Base-by-base conservation (phyloP, 176 grass and related monocot genomes). In the Urochloa ruziziensis region DNA sequence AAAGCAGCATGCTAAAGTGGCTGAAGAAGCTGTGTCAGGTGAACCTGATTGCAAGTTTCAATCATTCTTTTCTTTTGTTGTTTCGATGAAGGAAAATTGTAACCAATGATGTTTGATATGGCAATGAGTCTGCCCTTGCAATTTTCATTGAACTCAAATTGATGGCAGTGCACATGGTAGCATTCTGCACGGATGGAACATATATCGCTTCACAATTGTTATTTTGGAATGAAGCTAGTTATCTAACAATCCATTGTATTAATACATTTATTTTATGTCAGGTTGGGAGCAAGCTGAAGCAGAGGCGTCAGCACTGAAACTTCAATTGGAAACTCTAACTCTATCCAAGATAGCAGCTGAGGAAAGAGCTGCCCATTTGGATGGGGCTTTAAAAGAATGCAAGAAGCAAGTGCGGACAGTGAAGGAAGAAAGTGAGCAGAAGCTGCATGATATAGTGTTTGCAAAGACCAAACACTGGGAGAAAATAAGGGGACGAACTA, bases 241-340 rank as follows among this genome's bases (percentile, higher is more conserved):
- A 23, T 37, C 33, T 12, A 67, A 37, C 9, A 67, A 67, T 67
- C 35, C 62, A 36, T 35, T 83, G 5, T 57, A 16, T 21, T 78
- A 66, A 70, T 56, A 81, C 36, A 74, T 86, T 70, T 56, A 29
- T 74, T 59, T 83, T 14, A 51, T 91, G 59, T 32, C 89, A 99
- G 97, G 97, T 91, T 99, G 97, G 97, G 97, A 99, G 82, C 96
- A 96, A 89, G 97, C 97, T 56, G 93, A 99, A 96, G 85, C 88
- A 16, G 97, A 99, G 81, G 91, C 97, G 27, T 90, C 93, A 0
- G 89, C 92, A 21, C 88, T 99, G 49, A 99, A 99, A 86, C 28
- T 90, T 91, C 97, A 99, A 85, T 88, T 99, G 48, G 97, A 99
- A 84, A 91, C 93, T 89, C 89, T 96, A 44, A 96, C 91, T 80